Percentiles rank a stretch among this genome's conserved stretches.
Evolutionary conservation across 148 eudicot species (phyloP).

Genomic region (Silene uniflora): DNA sequence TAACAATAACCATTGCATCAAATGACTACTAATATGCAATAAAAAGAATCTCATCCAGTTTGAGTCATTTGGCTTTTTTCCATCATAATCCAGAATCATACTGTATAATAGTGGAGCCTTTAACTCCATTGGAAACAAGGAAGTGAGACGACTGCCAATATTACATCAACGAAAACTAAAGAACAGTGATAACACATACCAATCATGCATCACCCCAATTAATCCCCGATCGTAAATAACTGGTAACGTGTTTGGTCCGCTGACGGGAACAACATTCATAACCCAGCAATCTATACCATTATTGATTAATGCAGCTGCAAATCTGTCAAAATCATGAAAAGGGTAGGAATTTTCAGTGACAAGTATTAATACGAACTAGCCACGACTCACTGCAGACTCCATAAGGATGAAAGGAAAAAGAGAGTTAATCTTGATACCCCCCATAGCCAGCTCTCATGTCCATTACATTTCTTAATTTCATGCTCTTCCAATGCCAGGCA

Average conservation of each 20-base stretch:
- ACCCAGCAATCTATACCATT: slow-evolving; percentile 79
- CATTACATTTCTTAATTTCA: slow-evolving; percentile 68
- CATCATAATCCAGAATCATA: not conserved
- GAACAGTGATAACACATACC: slow-evolving; percentile 38
- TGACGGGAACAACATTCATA: slow-evolving; percentile 86
- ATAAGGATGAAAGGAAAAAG: slow-evolving; percentile 6
- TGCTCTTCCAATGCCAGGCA: slow-evolving; percentile 56
- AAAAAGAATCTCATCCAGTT: not conserved
- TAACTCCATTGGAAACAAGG: not conserved
- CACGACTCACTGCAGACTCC: not conserved
- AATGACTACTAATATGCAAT: not conserved
- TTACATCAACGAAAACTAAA: slow-evolving; percentile 6
- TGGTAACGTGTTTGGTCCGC: slow-evolving; percentile 87
- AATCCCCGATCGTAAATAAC: slow-evolving; percentile 97
- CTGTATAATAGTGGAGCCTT: not conserved
- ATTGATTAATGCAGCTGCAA: slow-evolving; percentile 75
- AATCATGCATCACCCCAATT: slow-evolving; percentile 95
- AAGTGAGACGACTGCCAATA: not conserved
- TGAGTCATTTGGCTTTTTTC: not conserved
- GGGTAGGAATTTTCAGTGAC: slow-evolving; percentile 3
- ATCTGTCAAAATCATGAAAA: slow-evolving; percentile 44
- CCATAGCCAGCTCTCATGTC: slow-evolving; percentile 99
- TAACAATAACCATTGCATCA: not conserved
- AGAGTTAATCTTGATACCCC: slow-evolving; percentile 49
- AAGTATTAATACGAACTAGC: not conserved